These are phyloP conservation scores for Wickerhamomyces sp. DNA, from an alignment of 1,139 yeast genomes.

Conservation along the genomic window DNA sequence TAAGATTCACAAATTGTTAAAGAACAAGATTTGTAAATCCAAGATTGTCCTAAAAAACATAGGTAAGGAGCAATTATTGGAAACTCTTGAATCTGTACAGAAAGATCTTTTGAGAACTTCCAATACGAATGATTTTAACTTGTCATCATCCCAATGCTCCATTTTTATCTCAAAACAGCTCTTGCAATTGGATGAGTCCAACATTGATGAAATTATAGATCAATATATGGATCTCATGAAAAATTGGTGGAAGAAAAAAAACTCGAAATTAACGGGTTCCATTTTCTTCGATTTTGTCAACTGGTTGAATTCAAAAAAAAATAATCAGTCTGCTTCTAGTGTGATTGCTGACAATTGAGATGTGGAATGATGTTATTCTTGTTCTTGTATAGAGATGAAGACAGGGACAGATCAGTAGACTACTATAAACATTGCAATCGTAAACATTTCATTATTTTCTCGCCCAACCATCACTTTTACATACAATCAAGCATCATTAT, in stretches of 20 bases:
- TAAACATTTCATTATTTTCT: no score
- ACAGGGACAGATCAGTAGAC: no score
- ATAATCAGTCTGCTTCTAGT: no score
- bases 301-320: constrained; percentile 55
- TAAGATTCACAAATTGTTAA: constrained; percentile 70
- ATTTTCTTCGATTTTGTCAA: constrained; percentile 76
- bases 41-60: constrained; percentile 24
- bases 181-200: constrained; percentile 25
- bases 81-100: constrained; percentile 22
- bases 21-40: constrained; percentile 55
- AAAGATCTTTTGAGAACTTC: constrained; percentile 26
- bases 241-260: constrained; percentile 50
- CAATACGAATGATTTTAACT: constrained; percentile 21
- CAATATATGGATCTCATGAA: constrained; percentile 54
- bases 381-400: no score
- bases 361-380: no score
- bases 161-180: constrained; percentile 58
- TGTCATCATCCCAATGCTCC: constrained; percentile 31
- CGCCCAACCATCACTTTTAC: no score
- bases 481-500: no score
- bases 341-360: no score
- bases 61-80: constrained; percentile 16
- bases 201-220: constrained; percentile 40
- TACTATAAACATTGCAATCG: no score
- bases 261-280: constrained; percentile 50